These are phyloP conservation scores for Malassezia caprae DNA, from an alignment of 1,284 basidiomycete species.

Conservation along the genomic window DNA sequence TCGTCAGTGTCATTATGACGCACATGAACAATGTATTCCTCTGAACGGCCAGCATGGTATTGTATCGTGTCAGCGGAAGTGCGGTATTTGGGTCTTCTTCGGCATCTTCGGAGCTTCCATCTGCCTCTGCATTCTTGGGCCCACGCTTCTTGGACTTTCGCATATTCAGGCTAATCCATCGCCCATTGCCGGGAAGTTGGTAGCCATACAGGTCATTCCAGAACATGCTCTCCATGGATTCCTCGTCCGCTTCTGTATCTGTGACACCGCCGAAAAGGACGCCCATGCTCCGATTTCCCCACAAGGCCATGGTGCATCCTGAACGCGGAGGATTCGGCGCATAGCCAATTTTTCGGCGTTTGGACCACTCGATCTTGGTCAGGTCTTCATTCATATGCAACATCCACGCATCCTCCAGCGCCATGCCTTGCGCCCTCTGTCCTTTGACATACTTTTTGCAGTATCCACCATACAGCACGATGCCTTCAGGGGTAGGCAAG, in stretches of 20 bases:
- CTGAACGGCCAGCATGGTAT: conserved; percentile 77
- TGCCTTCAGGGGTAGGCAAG: conserved; percentile 66
- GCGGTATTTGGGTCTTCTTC: conserved; percentile 55
- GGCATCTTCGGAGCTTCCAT: conserved; percentile 19
- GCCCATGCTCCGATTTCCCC: conserved; percentile 59
- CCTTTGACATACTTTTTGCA: conserved; percentile 84
- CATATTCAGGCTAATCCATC: conserved; percentile 68
- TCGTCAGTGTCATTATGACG: neutral
- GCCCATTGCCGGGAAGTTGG: conserved; percentile 64
- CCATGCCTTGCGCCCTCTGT: conserved; percentile 70
- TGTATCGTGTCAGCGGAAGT: conserved; percentile 70
- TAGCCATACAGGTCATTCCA: conserved; percentile 55
- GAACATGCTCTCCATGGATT: conserved; percentile 58
- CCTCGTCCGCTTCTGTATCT: conserved; percentile 77
- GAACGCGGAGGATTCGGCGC: conserved; percentile 50
- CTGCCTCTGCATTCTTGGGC: conserved; percentile 19
- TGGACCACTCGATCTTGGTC: conserved; percentile 63
- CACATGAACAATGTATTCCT: conserved; percentile 58
- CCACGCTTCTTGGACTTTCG: conserved; percentile 54
- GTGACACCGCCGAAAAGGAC: conserved; percentile 83
- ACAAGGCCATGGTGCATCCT: conserved; percentile 74
- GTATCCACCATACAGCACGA: conserved; percentile 79
- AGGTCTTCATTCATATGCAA: conserved; percentile 54
- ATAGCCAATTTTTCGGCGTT: conserved; percentile 67
- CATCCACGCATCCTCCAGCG: conserved; percentile 84